phyloP scores from a whole-genome alignment of 2,329 filamentous ascomycete genomes.

The Diplodia seriata region DNA sequence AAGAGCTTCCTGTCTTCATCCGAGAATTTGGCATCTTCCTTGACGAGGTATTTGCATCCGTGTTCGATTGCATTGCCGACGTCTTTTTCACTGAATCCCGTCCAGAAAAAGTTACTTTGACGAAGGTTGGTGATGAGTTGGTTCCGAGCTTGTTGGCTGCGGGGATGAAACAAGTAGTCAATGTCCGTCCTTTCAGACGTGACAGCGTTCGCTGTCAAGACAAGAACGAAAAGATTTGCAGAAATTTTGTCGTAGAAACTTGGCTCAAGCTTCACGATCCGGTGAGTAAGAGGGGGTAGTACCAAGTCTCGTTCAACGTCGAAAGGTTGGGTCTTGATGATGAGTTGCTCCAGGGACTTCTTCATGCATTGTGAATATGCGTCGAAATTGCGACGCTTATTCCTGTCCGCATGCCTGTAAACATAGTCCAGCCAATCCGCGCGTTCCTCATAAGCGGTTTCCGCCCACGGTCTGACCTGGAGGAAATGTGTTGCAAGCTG shows the following conservation, averaged over 20 bases:
- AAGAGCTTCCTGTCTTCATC: conserved; percentile 68
- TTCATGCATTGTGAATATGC: conserved; percentile 65
- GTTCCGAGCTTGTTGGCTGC: conserved; percentile 70
- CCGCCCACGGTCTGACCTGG: conserved; percentile 79
- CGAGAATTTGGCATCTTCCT: conserved; percentile 66
- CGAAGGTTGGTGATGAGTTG: conserved; percentile 78
- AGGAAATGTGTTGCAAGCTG: conserved; percentile 73
- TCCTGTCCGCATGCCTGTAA: conserved; percentile 53
- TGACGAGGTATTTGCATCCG: conserved; percentile 70
- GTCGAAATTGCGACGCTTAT: conserved; percentile 62
- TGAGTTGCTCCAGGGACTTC: conserved; percentile 75
- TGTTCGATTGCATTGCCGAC: conserved; percentile 70
- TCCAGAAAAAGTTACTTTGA: conserved; percentile 86
- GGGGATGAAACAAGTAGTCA: conserved; percentile 88
- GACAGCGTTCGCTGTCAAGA: conserved; percentile 84
- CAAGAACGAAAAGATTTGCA: conserved; percentile 83
- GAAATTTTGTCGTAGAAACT: conserved; percentile 85
- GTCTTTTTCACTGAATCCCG: conserved; percentile 71
- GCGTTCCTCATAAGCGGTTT: conserved; percentile 63
- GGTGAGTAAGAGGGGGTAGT: conserved; percentile 76
- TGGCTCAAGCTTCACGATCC: conserved; percentile 75
- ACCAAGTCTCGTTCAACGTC: conserved; percentile 70
- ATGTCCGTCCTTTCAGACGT: conserved; percentile 83
- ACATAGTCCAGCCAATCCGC: conserved; percentile 79
- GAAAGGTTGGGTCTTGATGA: conserved; percentile 78